phyloP scores from a whole-genome alignment of 2,329 filamentous ascomycete genomes.

The Penicillium sp. region DNA sequence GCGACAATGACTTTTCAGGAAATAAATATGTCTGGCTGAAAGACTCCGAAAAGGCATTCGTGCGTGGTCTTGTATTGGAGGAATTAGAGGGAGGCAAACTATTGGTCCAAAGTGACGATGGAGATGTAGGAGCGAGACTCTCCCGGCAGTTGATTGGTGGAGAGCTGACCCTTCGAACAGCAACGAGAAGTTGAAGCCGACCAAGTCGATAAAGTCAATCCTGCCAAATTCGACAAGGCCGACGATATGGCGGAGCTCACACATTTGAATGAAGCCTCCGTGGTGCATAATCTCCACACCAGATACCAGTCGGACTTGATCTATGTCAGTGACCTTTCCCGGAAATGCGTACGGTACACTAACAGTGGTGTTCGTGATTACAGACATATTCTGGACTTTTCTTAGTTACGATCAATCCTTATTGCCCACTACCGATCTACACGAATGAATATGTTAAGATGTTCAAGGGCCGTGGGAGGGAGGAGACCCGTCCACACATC shows the following conservation, averaged over 20 bases:
- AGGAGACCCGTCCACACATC: constrained; percentile 96
- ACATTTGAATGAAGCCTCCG: constrained; percentile 95
- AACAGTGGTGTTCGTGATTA: constrained; percentile 8
- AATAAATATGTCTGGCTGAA: constrained; percentile 98
- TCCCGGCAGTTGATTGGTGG: not conserved
- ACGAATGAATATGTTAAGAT: constrained; percentile 96
- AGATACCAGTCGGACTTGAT: constrained; percentile 95
- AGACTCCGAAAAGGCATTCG: constrained; percentile 83
- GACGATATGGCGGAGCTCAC: constrained; percentile 99
- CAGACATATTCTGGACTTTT: constrained; percentile 96
- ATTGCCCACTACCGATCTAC: constrained; percentile 93
- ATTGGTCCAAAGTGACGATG: constrained; percentile 91
- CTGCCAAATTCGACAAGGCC: constrained; percentile 98
- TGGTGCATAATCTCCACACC: constrained; percentile 95
- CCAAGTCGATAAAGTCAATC: constrained; percentile 97
- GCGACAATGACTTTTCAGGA: constrained; percentile 97
- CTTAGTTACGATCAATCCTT: constrained; percentile 95
- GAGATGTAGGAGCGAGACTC: constrained; percentile 64
- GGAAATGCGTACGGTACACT: not conserved
- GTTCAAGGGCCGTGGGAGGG: constrained; percentile 88
- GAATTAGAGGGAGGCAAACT: constrained; percentile 72
- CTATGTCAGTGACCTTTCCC: constrained; percentile 58
- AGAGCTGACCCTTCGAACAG: constrained; percentile 49
- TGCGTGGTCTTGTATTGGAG: constrained; percentile 89
- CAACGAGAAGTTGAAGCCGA: constrained; percentile 86